Evolutionary conservation across 2,329 filamentous ascomycete genomes (phyloP).

Genomic region (Graphium sp.): DNA sequence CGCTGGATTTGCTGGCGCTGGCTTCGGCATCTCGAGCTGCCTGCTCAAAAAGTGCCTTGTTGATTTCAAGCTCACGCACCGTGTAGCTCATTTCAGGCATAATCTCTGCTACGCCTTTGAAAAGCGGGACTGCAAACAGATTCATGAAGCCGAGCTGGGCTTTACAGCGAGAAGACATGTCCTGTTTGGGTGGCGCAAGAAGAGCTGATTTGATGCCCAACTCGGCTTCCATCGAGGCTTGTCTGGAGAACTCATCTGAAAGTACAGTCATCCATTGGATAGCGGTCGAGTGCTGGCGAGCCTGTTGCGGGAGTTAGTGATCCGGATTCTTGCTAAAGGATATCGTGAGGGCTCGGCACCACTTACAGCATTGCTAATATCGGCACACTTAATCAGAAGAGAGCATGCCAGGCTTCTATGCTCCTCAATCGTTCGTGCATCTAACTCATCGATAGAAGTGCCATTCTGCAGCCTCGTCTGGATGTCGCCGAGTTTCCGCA

Average conservation of each 20-base stretch:
- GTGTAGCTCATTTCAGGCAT: constrained; percentile 74
- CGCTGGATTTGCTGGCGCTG: too few relatives aligned
- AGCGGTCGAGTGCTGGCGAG: constrained; percentile 67
- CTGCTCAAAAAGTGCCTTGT: constrained; percentile 9
- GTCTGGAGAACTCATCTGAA: constrained; percentile 89
- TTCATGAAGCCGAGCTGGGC: constrained; percentile 95
- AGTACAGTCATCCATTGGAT: constrained; percentile 82
- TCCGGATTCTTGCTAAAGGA: neutral
- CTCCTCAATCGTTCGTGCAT: constrained; percentile 56
- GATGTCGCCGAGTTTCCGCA: constrained; percentile 68
- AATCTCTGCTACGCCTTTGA: constrained; percentile 73
- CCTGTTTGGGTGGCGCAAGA: constrained; percentile 69
- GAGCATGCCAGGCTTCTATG: constrained; percentile 73
- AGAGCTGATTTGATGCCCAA: constrained; percentile 77
- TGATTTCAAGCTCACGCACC: constrained; percentile 45
- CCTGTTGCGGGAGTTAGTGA: constrained; percentile 31
- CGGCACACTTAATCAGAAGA: constrained; percentile 89
- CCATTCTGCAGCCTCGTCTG: constrained; percentile 58
- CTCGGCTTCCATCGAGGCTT: constrained; percentile 81
- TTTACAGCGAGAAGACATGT: constrained; percentile 65
- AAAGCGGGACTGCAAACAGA: constrained; percentile 82
- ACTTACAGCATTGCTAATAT: constrained; percentile 95
- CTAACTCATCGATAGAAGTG: constrained; percentile 52
- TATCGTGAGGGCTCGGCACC: neutral
- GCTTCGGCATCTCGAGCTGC: constrained; percentile 7